Evolutionary conservation across 2,329 filamentous ascomycete genomes (phyloP), one percentile per base, ranked within the genome.

Genomic region (Lasiodiplodia sp.): DNA sequence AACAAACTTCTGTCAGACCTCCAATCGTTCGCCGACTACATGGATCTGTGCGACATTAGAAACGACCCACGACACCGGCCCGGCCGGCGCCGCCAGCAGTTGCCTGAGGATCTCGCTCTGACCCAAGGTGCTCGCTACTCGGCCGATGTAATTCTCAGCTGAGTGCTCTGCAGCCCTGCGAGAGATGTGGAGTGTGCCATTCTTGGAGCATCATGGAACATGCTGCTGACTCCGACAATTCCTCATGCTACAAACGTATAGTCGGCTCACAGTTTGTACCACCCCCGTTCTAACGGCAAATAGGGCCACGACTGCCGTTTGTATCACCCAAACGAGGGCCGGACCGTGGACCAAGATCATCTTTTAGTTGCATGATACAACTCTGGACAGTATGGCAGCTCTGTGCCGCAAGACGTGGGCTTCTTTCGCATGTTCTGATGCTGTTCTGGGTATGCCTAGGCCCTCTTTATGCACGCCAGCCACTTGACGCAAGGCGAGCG

Each of bases 401-500:
- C n/a, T 47, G 44, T 21, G 21, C 21, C 44, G 44, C 14, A 8
- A 21, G 18, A n/a, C 3, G 3, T 21, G 6, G 44, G 44, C 44
- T 47, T 47, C 44, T n/a, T 47, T 21, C 57, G 37, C 40, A 14
- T 14, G 25, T 37, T n/a, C 51, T 53, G 40, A 47, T 3, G 12
- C 47, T 14, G 23, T 18, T 28, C 16, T 18, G n/a, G n/a, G 25
- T 25, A 23, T 47, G 58, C 44, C 60, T 18, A 52, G 60, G 52
- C 38, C 60, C n/a, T 52, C 47, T 52, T 52, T 25, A 64, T 64
- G 60, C 60, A 64, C 28, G 31, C 21, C 51, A 34, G 28, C 47
- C 28, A 34, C 25, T 51, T 52, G 12, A 38, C 52, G 60, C 60
- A 25, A 18, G 34, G 55, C 21, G 25, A 23, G 21, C 23, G 38